Evolutionary conservation across 202 grass and related monocot species (phyloP).

Genomic region (Carex arenaria): DNA sequence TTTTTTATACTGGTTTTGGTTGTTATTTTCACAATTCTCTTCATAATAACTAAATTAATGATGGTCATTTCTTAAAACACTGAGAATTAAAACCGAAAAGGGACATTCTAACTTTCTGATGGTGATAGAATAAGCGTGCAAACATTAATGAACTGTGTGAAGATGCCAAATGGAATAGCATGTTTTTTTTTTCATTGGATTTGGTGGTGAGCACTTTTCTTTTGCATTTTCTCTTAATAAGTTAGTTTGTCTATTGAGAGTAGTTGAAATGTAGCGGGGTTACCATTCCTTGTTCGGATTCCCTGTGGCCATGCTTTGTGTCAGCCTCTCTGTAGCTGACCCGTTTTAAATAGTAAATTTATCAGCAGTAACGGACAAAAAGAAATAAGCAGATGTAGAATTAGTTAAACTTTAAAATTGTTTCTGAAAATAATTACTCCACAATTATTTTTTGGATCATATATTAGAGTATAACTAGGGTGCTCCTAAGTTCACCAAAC

Average conservation of each 20-base stretch:
- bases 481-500: too few relatives aligned
- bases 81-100: not conserved
- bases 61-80: constrained; percentile 1
- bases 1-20: not conserved
- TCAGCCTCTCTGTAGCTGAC: not conserved
- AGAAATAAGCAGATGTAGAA: not conserved
- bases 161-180: not conserved
- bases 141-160: not conserved
- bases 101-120: not conserved
- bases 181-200: not conserved
- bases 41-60: not conserved
- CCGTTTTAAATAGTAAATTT: not conserved
- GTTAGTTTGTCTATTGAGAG: constrained; percentile 24
- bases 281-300: not conserved
- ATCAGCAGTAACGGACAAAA: not conserved
- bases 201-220: constrained; percentile 14
- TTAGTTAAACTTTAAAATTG: not conserved
- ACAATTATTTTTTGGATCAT: not conserved
- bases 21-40: not conserved
- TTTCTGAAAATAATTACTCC: not conserved
- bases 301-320: not conserved
- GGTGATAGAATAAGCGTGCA: constrained; percentile 10
- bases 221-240: constrained; percentile 3
- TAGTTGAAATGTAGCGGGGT: constrained; percentile 20
- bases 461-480: too few relatives aligned